Conservation (phyloP, 176 grass and related monocot genomes). For the Saccharum spontaneum region DNA sequence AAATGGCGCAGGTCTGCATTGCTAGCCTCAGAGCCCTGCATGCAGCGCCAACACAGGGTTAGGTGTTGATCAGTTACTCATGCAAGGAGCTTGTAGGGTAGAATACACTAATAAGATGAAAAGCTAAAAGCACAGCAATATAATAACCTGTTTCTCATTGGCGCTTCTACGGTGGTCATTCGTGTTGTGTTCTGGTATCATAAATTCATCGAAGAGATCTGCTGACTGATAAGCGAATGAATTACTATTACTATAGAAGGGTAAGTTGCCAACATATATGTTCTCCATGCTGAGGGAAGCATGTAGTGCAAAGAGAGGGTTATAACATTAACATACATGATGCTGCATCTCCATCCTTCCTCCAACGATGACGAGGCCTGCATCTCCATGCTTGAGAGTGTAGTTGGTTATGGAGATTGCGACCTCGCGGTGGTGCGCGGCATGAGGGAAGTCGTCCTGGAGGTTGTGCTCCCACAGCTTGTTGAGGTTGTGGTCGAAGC, state of each 20-base stretch:
- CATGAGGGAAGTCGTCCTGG: conserved; percentile 84
- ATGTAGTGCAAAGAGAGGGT: neutral
- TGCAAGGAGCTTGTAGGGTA: neutral
- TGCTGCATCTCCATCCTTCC: conserved; percentile 97
- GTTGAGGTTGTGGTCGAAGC: conserved; percentile 98
- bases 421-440: conserved; percentile 79
- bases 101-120: neutral
- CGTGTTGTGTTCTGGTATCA: conserved; percentile 50
- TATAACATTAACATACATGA: conserved; percentile 41
- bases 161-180: conserved; percentile 52
- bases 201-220: conserved; percentile 84
- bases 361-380: conserved; percentile 79
- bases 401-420: conserved; percentile 82
- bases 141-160: conserved; percentile 82
- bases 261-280: neutral
- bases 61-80: neutral
- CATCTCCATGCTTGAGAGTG: conserved; percentile 89
- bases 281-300: neutral
- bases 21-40: conserved; percentile 52
- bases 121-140: neutral
- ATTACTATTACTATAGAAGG: neutral
- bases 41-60: neutral
- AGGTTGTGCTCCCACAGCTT: conserved; percentile 95
- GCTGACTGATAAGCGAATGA: conserved; percentile 38
- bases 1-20: conserved; percentile 83